Base-by-base conservation (phyloP, 345 rosid genomes). In the Brassica carinata region DNA sequence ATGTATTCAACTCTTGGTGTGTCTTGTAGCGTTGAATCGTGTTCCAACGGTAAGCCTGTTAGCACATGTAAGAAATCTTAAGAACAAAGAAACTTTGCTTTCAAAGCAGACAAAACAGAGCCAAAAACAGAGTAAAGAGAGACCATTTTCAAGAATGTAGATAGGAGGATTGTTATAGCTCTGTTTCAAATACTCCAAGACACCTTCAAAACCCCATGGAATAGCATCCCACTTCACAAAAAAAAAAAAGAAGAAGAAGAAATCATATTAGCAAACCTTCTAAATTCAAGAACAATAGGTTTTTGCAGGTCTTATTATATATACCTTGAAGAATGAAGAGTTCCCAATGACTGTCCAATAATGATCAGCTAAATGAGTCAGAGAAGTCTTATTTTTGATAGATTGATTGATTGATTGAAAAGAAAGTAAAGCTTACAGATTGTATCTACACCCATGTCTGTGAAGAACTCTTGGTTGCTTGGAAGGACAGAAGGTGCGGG, bases 131-230 rank as follows among this genome's bases (percentile, higher is more conserved):
- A 48, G 14, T 2, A 10, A 43, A 43, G 17, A 53, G 59, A 15
- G 59, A 87, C 85, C 91, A 34, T 88, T 88, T 83, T 88, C 88
- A 69, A 79, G 73, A 62, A 85, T 87, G 84, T 84, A 87, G 27
- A 88, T 43, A 31, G 87, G 89, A 80, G 85, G 85, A 62, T 85
- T 86, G 75, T 83, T 70, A 69, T 83, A 85, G 23, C 5, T 65
- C 40, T 84, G 76, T 73, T 85, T 85, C 59, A 89, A 11, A 80
- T 85, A 78, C 79, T 81, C 76, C 59, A 87, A 72, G 8, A 83
- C 73, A 59, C 33, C n/a, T 85, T 63, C 76, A 63, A 87, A 34
- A 43, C 79, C 82, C 74, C 71, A 58, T 18, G 94, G 88, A 26
- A 2, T n/a, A 17, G 83, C 2, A 3, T 81, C 82, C 36, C 30